phyloP scores from a whole-genome alignment of 2,329 filamentous ascomycete species.

The Verticillium alfalfae region DNA sequence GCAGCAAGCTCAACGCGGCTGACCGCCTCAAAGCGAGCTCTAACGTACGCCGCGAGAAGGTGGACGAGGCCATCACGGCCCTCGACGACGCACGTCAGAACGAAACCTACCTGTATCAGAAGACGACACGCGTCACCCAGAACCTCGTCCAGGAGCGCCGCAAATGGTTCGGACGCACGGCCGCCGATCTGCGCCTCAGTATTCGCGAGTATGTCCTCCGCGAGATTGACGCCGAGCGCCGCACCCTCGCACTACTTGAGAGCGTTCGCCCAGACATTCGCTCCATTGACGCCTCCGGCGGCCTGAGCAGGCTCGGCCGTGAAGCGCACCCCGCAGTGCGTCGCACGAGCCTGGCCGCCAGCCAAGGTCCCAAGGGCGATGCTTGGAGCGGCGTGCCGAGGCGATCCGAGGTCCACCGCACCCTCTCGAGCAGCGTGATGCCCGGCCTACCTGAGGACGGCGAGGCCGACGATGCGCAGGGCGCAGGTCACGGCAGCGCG shows the following conservation, averaged over 20 bases:
- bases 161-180: slow-evolving; percentile 83
- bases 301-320: slow-evolving; percentile 81
- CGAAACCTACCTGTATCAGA: slow-evolving; percentile 76
- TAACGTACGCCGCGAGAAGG: slow-evolving; percentile 87
- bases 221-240: slow-evolving; percentile 91
- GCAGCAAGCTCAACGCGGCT: slow-evolving; percentile 76
- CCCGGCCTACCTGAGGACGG: slow-evolving; percentile 59
- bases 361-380: slow-evolving; percentile 95
- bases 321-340: slow-evolving; percentile 76
- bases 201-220: slow-evolving; percentile 90
- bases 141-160: slow-evolving; percentile 86
- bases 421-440: slow-evolving; percentile 67
- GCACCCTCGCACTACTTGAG: slow-evolving; percentile 88
- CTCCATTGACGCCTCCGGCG: slow-evolving; percentile 85
- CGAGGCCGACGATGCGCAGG: slow-evolving; percentile 36
- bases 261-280: slow-evolving; percentile 89
- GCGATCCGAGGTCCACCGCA: slow-evolving; percentile 70
- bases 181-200: slow-evolving; percentile 74
- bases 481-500: slow-evolving; percentile 35
- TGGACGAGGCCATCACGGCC: slow-evolving; percentile 90
- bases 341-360: slow-evolving; percentile 72
- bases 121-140: slow-evolving; percentile 81
- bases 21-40: slow-evolving; percentile 84
- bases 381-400: slow-evolving; percentile 94
- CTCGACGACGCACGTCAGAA: slow-evolving; percentile 81